phyloP scores from a whole-genome alignment of 805 yeast genomes.

The Metschnikowia bowlesiae region DNA sequence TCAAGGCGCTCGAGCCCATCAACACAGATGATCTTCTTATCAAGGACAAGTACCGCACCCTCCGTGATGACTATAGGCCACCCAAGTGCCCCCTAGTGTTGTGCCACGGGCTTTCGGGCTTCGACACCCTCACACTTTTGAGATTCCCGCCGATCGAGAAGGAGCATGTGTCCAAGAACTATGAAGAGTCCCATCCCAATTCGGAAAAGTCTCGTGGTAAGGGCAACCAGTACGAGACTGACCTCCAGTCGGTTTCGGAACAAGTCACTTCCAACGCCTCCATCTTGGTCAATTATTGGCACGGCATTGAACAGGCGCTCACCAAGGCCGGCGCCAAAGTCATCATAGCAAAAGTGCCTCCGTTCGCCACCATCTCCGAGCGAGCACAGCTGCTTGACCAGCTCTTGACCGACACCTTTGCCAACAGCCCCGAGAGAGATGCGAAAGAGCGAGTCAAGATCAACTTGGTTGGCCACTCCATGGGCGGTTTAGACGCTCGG shows the following conservation, averaged over 20 bases:
- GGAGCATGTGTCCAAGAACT: conserved; percentile 6
- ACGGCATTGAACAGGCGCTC: conserved; percentile 65
- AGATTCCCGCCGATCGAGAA: conserved; percentile 12
- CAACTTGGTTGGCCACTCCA: conserved; percentile 81
- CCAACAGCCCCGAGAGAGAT: conserved; percentile 12
- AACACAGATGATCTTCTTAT: conserved; percentile 20
- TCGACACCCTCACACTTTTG: conserved; percentile 43
- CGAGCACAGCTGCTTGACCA: conserved; percentile 57
- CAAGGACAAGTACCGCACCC: conserved; percentile 24
- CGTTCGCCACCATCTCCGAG: conserved; percentile 69
- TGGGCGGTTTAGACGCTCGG: conserved; percentile 91
- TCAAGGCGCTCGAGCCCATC: conserved; percentile 1
- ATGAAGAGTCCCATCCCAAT: conserved; percentile 9
- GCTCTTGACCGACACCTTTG: conserved; percentile 39
- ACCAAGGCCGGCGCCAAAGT: conserved; percentile 62
- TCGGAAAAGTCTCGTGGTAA: conserved; percentile 8
- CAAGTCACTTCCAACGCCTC: conserved; percentile 22
- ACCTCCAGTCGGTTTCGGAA: conserved; percentile 12
- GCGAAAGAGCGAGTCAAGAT: conserved; percentile 41
- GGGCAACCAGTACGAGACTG: conserved; percentile 7
- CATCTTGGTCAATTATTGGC: conserved; percentile 67
- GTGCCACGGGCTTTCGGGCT: conserved; percentile 87
- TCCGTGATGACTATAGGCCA: conserved; percentile 43
- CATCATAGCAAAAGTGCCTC: conserved; percentile 72
- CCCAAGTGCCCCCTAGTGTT: conserved; percentile 73